These are phyloP conservation scores for Cyamopsis tetragonoloba DNA, from an alignment of 306 rosid genomes.

Conservation along the genomic window DNA sequence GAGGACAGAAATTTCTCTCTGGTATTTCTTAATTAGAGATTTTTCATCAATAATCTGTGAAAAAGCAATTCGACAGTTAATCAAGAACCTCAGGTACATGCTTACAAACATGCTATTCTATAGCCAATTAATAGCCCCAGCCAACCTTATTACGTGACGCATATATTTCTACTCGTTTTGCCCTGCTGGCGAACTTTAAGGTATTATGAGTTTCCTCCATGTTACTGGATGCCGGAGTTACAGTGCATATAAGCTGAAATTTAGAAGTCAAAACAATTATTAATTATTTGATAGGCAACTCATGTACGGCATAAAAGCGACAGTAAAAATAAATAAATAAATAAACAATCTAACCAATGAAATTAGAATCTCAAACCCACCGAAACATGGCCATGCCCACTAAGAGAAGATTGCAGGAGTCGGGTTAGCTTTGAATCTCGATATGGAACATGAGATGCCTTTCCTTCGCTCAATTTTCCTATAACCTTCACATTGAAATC, in stretches of 20 bases:
- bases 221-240: slow-evolving; percentile 98
- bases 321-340: background rate
- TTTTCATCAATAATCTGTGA: slow-evolving; percentile 93
- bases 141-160: slow-evolving; percentile 95
- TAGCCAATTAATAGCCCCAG: slow-evolving; percentile 11
- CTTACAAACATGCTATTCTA: slow-evolving; percentile 8
- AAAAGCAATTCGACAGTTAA: slow-evolving; percentile 23
- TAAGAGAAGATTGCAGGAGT: slow-evolving; percentile 87
- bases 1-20: slow-evolving; percentile 87
- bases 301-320: background rate
- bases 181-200: slow-evolving; percentile 98
- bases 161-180: slow-evolving; percentile 93
- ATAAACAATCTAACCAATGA: slow-evolving; percentile 6
- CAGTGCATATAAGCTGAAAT: slow-evolving; percentile 95
- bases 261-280: slow-evolving; percentile 20
- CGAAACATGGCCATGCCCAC: slow-evolving; percentile 97
- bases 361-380: slow-evolving; percentile 55
- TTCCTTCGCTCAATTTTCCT: slow-evolving; percentile 96
- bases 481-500: slow-evolving; percentile 78
- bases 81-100: slow-evolving; percentile 13
- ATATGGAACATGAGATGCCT: slow-evolving; percentile 97
- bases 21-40: slow-evolving; percentile 95
- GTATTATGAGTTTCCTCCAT: slow-evolving; percentile 99
- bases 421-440: slow-evolving; percentile 99
- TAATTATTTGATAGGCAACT: too few relatives aligned